Percentiles rank a stretch among this genome's conserved stretches.
These are phyloP conservation scores for Nicotiana obtusifolia DNA, from an alignment of 257 asterid genomes.

Conservation along the genomic window DNA sequence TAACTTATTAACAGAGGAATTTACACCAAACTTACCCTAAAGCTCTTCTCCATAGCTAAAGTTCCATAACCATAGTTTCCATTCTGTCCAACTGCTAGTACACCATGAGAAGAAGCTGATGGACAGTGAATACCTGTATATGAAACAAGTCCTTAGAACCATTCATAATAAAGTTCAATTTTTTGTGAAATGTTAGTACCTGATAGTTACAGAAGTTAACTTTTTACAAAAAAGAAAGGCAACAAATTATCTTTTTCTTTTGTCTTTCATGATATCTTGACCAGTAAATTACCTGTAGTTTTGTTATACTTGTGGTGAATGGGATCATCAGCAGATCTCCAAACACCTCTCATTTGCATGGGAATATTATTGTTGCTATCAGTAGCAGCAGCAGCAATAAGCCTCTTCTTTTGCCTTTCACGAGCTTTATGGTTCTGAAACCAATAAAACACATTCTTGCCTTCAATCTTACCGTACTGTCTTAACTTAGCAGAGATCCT, in stretches of 20 bases:
- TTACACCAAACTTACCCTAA: constrained; percentile 44
- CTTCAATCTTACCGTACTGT: constrained; percentile 97
- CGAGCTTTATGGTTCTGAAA: constrained; percentile 98
- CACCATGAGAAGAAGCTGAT: constrained; percentile 35
- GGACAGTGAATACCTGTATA: constrained; percentile 49
- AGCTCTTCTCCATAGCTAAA: constrained; percentile 70
- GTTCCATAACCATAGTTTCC: constrained; percentile 64
- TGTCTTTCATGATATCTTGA: neutral
- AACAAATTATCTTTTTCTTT: neutral
- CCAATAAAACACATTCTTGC: constrained; percentile 96
- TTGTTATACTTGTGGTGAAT: constrained; percentile 31
- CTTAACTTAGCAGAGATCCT: constrained; percentile 77
- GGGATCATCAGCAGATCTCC: constrained; percentile 22
- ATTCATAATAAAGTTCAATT: neutral
- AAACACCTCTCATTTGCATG: constrained; percentile 19
- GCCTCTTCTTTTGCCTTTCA: constrained; percentile 91
- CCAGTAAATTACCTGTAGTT: neutral
- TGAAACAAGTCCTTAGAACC: neutral
- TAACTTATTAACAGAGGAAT: neutral
- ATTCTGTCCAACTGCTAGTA: constrained; percentile 24
- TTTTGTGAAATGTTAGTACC: too few species aligned
- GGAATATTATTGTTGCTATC: neutral
- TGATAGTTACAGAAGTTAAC: too few species aligned
- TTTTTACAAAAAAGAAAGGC: too few species aligned
- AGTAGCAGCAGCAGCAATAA: constrained; percentile 30